Percentiles rank a stretch among this genome's conserved stretches.
Conservation (phyloP, 768 basidiomycete species). For the Suillus decipiens region DNA sequence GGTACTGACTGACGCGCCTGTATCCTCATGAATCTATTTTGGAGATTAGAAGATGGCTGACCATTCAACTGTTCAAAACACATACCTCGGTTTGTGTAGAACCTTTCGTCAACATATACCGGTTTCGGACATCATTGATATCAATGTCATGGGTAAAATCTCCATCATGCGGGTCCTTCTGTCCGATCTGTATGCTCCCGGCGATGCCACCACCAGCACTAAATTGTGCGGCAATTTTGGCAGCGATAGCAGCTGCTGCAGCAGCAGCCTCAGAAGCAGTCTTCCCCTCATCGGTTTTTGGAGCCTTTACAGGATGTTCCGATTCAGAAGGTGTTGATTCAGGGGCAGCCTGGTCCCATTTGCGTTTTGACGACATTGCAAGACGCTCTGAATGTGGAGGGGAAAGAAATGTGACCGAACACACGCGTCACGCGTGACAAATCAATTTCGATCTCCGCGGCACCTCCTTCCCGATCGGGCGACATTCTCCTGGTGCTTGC, state of each 20-base stretch:
- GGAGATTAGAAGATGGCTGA: slow-evolving; percentile 11
- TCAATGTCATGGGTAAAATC: slow-evolving; percentile 92
- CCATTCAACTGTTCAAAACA: slow-evolving; percentile 12
- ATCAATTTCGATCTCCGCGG: slow-evolving; percentile 24
- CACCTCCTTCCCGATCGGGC: slow-evolving; percentile 8
- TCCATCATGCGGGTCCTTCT: slow-evolving; percentile 70
- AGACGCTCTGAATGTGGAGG: slow-evolving; percentile 4
- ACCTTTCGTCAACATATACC: slow-evolving; percentile 93
- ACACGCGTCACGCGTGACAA: slow-evolving; percentile 17
- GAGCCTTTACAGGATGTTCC: slow-evolving; percentile 43
- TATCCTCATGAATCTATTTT: slow-evolving; percentile 83
- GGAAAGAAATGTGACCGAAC: slow-evolving; percentile 8
- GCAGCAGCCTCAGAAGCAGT: slow-evolving; percentile 62
- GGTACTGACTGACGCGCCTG: slow-evolving; percentile 89
- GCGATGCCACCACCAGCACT: slow-evolving; percentile 43
- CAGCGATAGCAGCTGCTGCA: slow-evolving; percentile 84
- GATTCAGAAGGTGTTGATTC: slow-evolving; percentile 46
- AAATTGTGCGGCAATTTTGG: slow-evolving; percentile 92
- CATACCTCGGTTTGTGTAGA: slow-evolving; percentile 88
- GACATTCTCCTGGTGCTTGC: slow-evolving; percentile 7
- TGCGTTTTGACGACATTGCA: slow-evolving; percentile 71
- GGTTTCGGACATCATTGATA: slow-evolving; percentile 94
- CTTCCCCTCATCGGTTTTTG: slow-evolving; percentile 51
- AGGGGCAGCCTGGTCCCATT: slow-evolving; percentile 72
- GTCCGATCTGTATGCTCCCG: slow-evolving; percentile 43